These are phyloP conservation scores for Cryphonectria japonica DNA, from an alignment of 2,329 filamentous ascomycete species.

Conservation along the genomic window DNA sequence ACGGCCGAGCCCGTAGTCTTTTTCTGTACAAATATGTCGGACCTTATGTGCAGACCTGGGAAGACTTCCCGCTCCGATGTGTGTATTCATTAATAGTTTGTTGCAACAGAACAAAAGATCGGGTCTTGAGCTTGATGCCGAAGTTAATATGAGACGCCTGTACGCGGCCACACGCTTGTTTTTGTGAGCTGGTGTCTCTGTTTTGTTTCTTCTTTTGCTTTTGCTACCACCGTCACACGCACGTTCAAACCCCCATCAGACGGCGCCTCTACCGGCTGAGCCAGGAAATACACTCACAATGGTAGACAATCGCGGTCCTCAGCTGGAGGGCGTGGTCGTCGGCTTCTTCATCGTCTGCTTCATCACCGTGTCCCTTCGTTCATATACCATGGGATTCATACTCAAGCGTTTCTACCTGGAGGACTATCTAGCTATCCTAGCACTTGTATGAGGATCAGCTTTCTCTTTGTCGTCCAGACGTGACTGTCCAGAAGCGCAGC, in stretches of 20 bases:
- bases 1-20: background rate
- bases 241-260: background rate
- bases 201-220: background rate
- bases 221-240: background rate
- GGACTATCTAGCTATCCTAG: slow-evolving; percentile 40
- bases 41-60: background rate
- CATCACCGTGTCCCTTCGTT: slow-evolving; percentile 37
- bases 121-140: background rate
- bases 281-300: background rate
- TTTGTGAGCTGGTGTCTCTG: background rate
- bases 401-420: slow-evolving; percentile 40
- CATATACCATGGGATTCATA: slow-evolving; percentile 40
- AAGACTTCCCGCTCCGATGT: background rate
- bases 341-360: slow-evolving; percentile 42
- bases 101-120: background rate
- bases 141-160: background rate
- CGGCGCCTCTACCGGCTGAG: background rate
- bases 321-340: slow-evolving; percentile 36
- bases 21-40: background rate
- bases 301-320: slow-evolving; percentile 30
- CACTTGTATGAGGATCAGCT: slow-evolving; percentile 35
- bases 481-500: background rate
- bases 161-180: background rate
- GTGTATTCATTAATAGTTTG: background rate
- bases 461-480: background rate